Evolutionary conservation across 1,284 basidiomycete species (phyloP).

Genomic region (Ustilago vetiveriae): DNA sequence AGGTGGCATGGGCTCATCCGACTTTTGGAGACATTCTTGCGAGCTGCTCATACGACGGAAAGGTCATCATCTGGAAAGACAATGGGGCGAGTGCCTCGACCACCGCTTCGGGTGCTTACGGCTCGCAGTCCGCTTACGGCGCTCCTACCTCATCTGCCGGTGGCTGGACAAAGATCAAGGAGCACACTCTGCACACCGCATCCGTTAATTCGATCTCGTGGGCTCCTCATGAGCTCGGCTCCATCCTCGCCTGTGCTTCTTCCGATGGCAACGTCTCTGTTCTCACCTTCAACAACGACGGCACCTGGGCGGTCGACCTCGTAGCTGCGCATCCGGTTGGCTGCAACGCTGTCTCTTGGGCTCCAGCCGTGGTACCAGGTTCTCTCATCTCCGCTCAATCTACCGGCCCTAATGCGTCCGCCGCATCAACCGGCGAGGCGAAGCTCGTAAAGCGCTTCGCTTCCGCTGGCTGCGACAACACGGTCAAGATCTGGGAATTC

Average conservation of each 20-base stretch:
- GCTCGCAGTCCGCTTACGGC: constrained; percentile 36
- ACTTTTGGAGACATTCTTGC: constrained; percentile 88
- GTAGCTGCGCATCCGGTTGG: constrained; percentile 96
- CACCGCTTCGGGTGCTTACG: constrained; percentile 68
- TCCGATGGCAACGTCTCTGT: constrained; percentile 98
- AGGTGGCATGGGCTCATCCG: constrained; percentile 99
- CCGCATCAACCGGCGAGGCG: constrained; percentile 16
- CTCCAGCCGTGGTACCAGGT: constrained; percentile 86
- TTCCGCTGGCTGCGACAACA: constrained; percentile 93
- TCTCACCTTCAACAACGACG: constrained; percentile 96
- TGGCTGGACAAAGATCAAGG: constrained; percentile 93
- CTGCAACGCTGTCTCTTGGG: constrained; percentile 97
- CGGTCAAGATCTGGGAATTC: constrained; percentile 94
- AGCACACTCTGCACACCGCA: constrained; percentile 91
- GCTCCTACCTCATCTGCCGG: constrained; percentile 36
- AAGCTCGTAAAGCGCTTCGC: constrained; percentile 73
- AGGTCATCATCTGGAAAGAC: constrained; percentile 98
- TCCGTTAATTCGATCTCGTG: constrained; percentile 98
- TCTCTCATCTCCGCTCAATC: constrained; percentile 70
- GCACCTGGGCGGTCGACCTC: constrained; percentile 93
- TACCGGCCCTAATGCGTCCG: constrained; percentile 64
- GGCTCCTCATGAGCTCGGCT: constrained; percentile 96
- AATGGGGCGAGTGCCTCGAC: constrained; percentile 69
- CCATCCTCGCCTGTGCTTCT: constrained; percentile 95
- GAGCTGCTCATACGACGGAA: constrained; percentile 96